A percentile compares a stretch with the other conserved stretches of the same genome.
Conservation (phyloP, 2,329 filamentous ascomycete species). For the Zasmidium citrigriseum region DNA sequence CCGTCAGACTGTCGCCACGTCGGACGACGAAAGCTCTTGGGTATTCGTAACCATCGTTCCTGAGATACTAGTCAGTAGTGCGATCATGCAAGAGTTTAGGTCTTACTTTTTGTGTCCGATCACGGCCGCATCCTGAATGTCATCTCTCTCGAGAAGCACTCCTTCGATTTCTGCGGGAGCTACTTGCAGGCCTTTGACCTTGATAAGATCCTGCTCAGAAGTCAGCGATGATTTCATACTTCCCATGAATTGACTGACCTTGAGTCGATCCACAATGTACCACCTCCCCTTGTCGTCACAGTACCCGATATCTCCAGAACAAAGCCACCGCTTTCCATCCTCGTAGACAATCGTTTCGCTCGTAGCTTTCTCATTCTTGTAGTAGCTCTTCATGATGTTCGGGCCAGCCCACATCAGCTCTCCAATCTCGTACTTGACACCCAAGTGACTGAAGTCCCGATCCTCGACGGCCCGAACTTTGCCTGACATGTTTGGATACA, state of each 20-base stretch:
- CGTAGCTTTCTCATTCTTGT: conserved; percentile 69
- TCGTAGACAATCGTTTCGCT: conserved; percentile 67
- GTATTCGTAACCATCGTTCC: conserved; percentile 46
- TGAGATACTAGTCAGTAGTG: conserved; percentile 27
- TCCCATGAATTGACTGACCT: conserved; percentile 45
- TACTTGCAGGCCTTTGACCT: conserved; percentile 47
- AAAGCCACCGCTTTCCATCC: conserved; percentile 65
- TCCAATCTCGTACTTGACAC: conserved; percentile 55
- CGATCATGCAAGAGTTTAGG: background rate
- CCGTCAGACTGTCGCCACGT: conserved; percentile 50
- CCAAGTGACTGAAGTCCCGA: conserved; percentile 41
- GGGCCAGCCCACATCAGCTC: conserved; percentile 74
- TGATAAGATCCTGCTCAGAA: conserved; percentile 61
- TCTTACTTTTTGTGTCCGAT: conserved; percentile 32
- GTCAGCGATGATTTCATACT: background rate
- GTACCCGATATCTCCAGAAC: conserved; percentile 72
- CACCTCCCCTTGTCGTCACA: conserved; percentile 58
- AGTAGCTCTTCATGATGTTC: conserved; percentile 75
- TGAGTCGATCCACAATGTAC: conserved; percentile 73
- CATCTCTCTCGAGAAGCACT: conserved; percentile 40
- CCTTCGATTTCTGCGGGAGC: conserved; percentile 48
- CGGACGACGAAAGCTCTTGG: conserved; percentile 44
- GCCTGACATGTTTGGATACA: conserved; percentile 62
- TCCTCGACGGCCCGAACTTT: conserved; percentile 67
- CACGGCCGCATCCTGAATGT: conserved; percentile 44